Percentiles rank a stretch among this genome's conserved stretches.
Conservation (phyloP, 495 filamentous ascomycete genomes). For the Penicillium mononematosum region DNA sequence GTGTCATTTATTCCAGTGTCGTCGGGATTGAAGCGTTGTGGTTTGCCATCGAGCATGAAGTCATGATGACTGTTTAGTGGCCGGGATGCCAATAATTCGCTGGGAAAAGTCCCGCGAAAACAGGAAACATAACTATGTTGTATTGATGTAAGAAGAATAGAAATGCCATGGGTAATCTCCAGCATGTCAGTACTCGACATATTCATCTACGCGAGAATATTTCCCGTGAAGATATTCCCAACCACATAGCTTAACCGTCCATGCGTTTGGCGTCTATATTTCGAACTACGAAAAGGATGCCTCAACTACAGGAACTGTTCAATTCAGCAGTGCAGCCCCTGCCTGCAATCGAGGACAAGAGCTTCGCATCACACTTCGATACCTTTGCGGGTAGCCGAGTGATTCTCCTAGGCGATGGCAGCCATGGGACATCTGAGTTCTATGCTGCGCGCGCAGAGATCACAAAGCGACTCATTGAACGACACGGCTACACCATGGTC, state of each 20-base stretch:
- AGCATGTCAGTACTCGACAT: background rate
- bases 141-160: background rate
- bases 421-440: constrained; percentile 61
- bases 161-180: background rate
- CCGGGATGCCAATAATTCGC: constrained; percentile 21
- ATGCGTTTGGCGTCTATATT: constrained; percentile 15
- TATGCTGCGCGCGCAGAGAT: constrained; percentile 55
- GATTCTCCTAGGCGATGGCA: constrained; percentile 56
- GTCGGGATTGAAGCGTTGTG: background rate
- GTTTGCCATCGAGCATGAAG: constrained; percentile 24
- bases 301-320: constrained; percentile 36
- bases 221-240: background rate
- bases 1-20: background rate
- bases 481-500: constrained; percentile 56
- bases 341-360: constrained; percentile 36
- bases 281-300: constrained; percentile 21
- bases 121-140: background rate
- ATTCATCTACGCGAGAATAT: background rate
- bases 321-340: constrained; percentile 40
- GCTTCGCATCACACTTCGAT: constrained; percentile 46
- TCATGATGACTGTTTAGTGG: constrained; percentile 34
- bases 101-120: background rate
- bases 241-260: background rate
- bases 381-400: constrained; percentile 42
- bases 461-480: constrained; percentile 51